These are phyloP conservation scores for Botryotinia convoluta DNA, from an alignment of 2,329 filamentous ascomycete species.

Conservation along the genomic window DNA sequence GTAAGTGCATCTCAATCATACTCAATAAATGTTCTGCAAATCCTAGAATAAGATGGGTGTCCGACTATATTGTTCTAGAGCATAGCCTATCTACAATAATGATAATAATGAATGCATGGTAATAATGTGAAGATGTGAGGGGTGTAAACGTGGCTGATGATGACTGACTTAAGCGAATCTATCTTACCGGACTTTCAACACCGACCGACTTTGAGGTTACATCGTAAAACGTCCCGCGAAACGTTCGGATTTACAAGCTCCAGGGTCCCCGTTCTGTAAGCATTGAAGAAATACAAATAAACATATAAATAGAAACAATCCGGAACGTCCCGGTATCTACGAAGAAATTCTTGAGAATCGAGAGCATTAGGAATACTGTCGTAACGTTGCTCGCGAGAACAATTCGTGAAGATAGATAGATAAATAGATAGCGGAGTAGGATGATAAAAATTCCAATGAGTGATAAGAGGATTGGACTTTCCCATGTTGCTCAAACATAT, in stretches of 20 bases:
- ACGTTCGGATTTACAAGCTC: background rate
- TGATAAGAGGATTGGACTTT: background rate
- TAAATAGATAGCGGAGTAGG: background rate
- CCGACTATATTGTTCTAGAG: background rate
- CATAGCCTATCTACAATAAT: slow-evolving; percentile 1
- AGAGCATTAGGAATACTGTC: background rate
- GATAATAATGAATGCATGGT: background rate
- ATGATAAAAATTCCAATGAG: background rate
- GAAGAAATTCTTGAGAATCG: background rate
- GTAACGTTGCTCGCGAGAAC: slow-evolving; percentile 14
- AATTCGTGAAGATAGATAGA: background rate
- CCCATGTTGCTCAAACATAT: background rate
- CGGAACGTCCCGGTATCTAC: background rate
- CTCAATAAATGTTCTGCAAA: slow-evolving; percentile 5
- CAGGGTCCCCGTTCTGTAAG: background rate
- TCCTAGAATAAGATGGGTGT: background rate
- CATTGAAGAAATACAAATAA: background rate
- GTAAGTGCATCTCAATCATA: slow-evolving; percentile 2
- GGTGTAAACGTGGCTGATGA: background rate
- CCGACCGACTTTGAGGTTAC: background rate
- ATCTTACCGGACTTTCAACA: slow-evolving; percentile 5
- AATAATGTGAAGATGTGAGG: background rate
- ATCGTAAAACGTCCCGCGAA: background rate
- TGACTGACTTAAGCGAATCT: slow-evolving; percentile 10
- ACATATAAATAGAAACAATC: background rate